Evolutionary conservation across 371 early-diverging fungal species (phyloP).

Genomic region (Entomophthora muscae): DNA sequence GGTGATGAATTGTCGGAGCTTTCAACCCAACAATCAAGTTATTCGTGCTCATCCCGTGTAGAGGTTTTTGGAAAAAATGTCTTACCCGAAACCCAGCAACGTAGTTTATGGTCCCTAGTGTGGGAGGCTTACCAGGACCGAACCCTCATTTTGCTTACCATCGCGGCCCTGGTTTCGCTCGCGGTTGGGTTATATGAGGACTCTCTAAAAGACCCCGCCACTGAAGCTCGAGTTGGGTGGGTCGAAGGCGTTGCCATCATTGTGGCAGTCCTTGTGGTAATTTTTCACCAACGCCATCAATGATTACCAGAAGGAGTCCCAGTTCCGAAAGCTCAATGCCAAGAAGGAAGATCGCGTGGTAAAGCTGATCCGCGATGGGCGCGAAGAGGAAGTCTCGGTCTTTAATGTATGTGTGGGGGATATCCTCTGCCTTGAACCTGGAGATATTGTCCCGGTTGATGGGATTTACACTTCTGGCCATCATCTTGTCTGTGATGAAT

Average conservation of each 20-base stretch:
- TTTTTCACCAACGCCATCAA: constrained; percentile 86
- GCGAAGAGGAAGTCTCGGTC: constrained; percentile 62
- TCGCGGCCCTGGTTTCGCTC: constrained; percentile 60
- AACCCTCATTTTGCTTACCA: constrained; percentile 37
- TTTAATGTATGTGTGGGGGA: constrained; percentile 80
- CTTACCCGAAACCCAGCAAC: constrained; percentile 41
- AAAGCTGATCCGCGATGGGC: constrained; percentile 48
- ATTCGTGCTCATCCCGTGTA: constrained; percentile 36
- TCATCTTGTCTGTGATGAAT: constrained; percentile 77
- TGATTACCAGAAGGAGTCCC: constrained; percentile 88
- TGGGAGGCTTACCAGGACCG: constrained; percentile 47
- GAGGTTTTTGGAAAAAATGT: constrained; percentile 42
- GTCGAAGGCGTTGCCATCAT: constrained; percentile 62
- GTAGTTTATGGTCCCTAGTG: constrained; percentile 37
- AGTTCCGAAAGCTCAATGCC: constrained; percentile 81
- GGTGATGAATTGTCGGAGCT: constrained; percentile 32
- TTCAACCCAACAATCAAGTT: constrained; percentile 12
- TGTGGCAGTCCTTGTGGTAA: constrained; percentile 74
- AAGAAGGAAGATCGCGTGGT: constrained; percentile 79
- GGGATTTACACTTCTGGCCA: constrained; percentile 62
- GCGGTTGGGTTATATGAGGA: constrained; percentile 57
- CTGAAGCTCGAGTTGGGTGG: constrained; percentile 47
- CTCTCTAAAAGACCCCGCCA: constrained; percentile 30
- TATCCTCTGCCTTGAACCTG: constrained; percentile 79
- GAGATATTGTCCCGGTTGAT: constrained; percentile 83